Percentiles rank a stretch among this genome's conserved stretches.
Evolutionary conservation across 495 filamentous ascomycete species (phyloP).

Genomic region (Aspergillus egyptiacus): DNA sequence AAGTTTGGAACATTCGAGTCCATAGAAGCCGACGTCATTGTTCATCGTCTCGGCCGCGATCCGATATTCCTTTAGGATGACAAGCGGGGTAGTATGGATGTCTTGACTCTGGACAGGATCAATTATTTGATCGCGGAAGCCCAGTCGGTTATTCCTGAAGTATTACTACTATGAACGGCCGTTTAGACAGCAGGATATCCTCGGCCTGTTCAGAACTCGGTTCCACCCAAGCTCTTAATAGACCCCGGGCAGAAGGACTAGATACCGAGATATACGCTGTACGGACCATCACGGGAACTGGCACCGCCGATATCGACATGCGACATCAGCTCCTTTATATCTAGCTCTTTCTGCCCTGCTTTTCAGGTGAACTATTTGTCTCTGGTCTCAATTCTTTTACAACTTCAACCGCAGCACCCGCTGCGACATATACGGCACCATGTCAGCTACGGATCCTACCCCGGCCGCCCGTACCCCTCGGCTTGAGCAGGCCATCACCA

Average conservation of each 20-base stretch:
- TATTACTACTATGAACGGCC: neutral
- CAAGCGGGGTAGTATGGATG: neutral
- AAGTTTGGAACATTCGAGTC: neutral
- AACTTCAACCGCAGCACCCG: constrained; percentile 16
- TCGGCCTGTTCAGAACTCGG: constrained; percentile 14
- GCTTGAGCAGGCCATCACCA: constrained; percentile 65
- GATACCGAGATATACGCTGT: constrained; percentile 43
- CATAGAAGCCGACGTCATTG: constrained; percentile 7
- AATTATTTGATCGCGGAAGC: neutral
- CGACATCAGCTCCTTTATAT: constrained; percentile 9
- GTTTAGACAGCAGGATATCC: constrained; percentile 12
- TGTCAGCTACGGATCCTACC: constrained; percentile 20
- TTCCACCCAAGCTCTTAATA: constrained; percentile 23
- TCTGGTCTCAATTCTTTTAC: constrained; percentile 1
- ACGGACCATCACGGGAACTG: constrained; percentile 38
- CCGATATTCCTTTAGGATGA: neutral
- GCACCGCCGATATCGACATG: constrained; percentile 20
- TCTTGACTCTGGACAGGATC: neutral
- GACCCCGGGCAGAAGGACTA: constrained; percentile 34
- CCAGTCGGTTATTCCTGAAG: neutral
- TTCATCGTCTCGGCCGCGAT: neutral
- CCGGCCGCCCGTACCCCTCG: constrained; percentile 25
- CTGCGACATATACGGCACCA: constrained; percentile 13
- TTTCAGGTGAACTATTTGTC: neutral
- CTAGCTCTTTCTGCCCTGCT: neutral